Evolutionary conservation across 2,329 filamentous ascomycete species (phyloP).

Genomic region (Sarocladium brachiariae): DNA sequence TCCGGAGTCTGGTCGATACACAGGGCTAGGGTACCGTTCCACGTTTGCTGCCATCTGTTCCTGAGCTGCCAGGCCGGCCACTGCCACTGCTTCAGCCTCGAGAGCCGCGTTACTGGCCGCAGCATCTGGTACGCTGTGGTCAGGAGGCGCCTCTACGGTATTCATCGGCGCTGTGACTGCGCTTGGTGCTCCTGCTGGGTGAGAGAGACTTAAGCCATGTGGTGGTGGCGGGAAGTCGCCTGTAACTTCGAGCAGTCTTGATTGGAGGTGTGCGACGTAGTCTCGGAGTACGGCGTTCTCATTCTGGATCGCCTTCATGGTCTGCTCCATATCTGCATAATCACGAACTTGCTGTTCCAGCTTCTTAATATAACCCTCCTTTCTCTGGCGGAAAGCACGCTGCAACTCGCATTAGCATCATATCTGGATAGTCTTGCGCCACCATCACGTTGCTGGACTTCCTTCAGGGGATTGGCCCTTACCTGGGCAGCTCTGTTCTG

Average conservation of each 20-base stretch:
- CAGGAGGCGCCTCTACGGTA: conserved; percentile 14
- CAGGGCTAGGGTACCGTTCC: conserved; percentile 1
- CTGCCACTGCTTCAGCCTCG: conserved; percentile 45
- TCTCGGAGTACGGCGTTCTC: conserved; percentile 90
- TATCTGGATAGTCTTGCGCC: conserved; percentile 6
- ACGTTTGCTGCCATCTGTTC: conserved; percentile 30
- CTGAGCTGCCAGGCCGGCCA: conserved; percentile 35
- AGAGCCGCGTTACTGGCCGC: conserved; percentile 26
- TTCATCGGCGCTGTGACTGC: neutral
- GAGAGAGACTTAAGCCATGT: conserved; percentile 62
- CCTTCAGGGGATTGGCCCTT: conserved; percentile 27
- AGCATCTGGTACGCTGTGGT: neutral
- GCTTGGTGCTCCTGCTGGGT: neutral
- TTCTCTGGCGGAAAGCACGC: conserved; percentile 95
- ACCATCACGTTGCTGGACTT: neutral
- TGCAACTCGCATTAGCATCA: conserved; percentile 28
- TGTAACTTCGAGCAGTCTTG: conserved; percentile 73
- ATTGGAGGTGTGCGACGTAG: conserved; percentile 87
- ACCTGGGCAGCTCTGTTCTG: conserved; percentile 97
- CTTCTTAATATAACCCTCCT: conserved; percentile 97
- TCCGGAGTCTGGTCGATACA: conserved; percentile 11
- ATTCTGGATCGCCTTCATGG: conserved; percentile 71
- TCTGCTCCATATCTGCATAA: conserved; percentile 65
- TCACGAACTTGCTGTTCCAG: conserved; percentile 90
- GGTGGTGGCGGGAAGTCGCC: conserved; percentile 82